phyloP scores from a whole-genome alignment of 257 asterid species.

The Solanum gracilifrons region DNA sequence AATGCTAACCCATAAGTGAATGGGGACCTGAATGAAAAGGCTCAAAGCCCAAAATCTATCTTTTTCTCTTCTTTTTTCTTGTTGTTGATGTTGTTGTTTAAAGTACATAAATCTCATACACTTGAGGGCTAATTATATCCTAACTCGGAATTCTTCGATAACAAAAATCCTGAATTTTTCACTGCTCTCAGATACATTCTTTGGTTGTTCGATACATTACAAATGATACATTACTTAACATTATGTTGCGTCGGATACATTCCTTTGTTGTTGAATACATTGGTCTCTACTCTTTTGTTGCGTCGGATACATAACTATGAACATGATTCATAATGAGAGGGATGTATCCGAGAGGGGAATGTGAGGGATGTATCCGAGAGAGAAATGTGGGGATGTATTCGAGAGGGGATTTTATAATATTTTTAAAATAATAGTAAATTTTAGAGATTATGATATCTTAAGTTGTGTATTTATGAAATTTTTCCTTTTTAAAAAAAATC shows the following conservation, averaged over 20 bases:
- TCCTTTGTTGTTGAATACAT: neutral
- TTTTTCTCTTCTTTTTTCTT: neutral
- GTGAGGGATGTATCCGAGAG: neutral
- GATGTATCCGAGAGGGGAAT: neutral
- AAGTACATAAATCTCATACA: neutral
- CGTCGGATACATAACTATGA: neutral
- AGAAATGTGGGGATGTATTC: neutral
- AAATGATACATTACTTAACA: neutral
- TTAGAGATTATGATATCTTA: neutral
- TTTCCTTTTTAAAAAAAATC: no score
- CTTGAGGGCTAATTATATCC: neutral
- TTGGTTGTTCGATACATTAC: neutral
- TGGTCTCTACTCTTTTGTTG: neutral
- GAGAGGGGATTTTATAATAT: neutral
- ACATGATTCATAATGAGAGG: neutral
- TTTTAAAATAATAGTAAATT: no score
- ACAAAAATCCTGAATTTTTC: neutral
- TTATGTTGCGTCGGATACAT: neutral
- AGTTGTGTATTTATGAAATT: neutral
- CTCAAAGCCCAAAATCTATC: neutral
- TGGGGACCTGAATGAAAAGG: neutral
- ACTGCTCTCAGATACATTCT: no score
- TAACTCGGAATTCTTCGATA: no score
- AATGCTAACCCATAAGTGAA: neutral
- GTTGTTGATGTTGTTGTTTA: neutral